Evolutionary conservation across 2,329 filamentous ascomycete species (phyloP).

Genomic region (Xylariaceae sp.): DNA sequence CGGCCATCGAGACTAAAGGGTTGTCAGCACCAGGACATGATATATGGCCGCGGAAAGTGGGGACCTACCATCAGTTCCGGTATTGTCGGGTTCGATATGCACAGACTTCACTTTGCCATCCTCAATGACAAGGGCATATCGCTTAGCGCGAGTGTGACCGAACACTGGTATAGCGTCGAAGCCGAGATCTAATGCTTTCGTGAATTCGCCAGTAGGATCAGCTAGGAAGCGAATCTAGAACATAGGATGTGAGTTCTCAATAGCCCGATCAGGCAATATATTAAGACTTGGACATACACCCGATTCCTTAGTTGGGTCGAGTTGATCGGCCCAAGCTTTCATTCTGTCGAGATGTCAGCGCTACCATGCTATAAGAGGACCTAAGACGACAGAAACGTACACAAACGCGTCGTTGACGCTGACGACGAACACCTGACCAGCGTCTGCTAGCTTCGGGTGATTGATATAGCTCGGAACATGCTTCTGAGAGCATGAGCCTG

Average conservation of each 20-base stretch:
- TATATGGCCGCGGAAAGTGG: background rate
- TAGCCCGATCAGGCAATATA: background rate
- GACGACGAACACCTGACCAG: constrained; percentile 82
- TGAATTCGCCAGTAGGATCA: constrained; percentile 74
- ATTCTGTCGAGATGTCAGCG: constrained; percentile 49
- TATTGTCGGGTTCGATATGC: constrained; percentile 84
- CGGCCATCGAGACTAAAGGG: constrained; percentile 41
- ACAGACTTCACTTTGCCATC: constrained; percentile 78
- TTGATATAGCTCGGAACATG: constrained; percentile 87
- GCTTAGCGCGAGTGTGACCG: constrained; percentile 76
- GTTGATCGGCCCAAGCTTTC: constrained; percentile 77
- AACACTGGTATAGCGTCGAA: constrained; percentile 79
- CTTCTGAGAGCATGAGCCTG: constrained; percentile 48
- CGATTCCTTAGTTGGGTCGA: constrained; percentile 70
- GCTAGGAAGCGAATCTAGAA: constrained; percentile 79
- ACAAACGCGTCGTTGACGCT: constrained; percentile 94
- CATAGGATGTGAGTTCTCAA: background rate
- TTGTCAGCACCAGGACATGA: constrained; percentile 5
- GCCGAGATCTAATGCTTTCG: constrained; percentile 72
- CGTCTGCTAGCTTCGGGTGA: constrained; percentile 69
- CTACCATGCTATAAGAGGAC: background rate
- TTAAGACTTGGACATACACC: constrained; percentile 63
- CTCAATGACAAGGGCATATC: constrained; percentile 78
- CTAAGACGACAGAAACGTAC: constrained; percentile 44
- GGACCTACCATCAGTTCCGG: constrained; percentile 64